Conservation (phyloP, 2,329 filamentous ascomycete genomes). For the Talaromyces verruculosus region DNA sequence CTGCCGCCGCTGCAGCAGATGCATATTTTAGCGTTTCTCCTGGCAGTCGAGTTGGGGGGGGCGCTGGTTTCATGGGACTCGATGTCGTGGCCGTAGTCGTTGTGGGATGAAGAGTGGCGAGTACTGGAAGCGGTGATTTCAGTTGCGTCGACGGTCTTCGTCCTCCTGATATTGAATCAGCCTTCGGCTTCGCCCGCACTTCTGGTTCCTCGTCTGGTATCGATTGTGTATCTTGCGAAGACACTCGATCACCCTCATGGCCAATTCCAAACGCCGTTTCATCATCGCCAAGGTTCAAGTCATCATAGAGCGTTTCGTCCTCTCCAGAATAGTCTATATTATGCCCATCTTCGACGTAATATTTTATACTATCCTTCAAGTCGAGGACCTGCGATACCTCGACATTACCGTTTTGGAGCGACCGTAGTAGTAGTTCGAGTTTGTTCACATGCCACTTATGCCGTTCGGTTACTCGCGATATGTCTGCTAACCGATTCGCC, state of each 20-base stretch:
- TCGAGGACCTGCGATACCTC: conserved; percentile 84
- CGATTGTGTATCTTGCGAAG: conserved; percentile 94
- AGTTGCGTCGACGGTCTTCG: conserved; percentile 83
- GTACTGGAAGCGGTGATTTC: conserved; percentile 89
- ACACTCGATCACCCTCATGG: conserved; percentile 78
- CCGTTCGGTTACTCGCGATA: conserved; percentile 79
- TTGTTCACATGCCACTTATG: conserved; percentile 97
- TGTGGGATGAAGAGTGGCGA: conserved; percentile 79
- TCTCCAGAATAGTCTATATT: conserved; percentile 83
- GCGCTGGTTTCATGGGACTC: conserved; percentile 85
- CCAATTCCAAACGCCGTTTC: conserved; percentile 82
- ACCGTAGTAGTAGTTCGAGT: conserved; percentile 83
- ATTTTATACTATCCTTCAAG: conserved; percentile 87
- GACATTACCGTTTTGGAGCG: conserved; percentile 87
- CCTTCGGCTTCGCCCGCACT: conserved; percentile 57
- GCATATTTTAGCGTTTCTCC: conserved; percentile 95
- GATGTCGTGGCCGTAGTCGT: conserved; percentile 50
- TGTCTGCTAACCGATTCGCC: conserved; percentile 81
- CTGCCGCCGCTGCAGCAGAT: conserved; percentile 89
- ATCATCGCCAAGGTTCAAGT: conserved; percentile 87
- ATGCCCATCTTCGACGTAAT: conserved; percentile 89
- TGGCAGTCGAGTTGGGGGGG: conserved; percentile 76
- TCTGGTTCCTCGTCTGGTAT: conserved; percentile 78
- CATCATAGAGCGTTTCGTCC: conserved; percentile 93
- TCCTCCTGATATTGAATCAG: conserved; percentile 58